Percentiles rank a stretch among this genome's conserved stretches.
Conservation (phyloP, 257 asterid species). For the Coffea eugenioides region DNA sequence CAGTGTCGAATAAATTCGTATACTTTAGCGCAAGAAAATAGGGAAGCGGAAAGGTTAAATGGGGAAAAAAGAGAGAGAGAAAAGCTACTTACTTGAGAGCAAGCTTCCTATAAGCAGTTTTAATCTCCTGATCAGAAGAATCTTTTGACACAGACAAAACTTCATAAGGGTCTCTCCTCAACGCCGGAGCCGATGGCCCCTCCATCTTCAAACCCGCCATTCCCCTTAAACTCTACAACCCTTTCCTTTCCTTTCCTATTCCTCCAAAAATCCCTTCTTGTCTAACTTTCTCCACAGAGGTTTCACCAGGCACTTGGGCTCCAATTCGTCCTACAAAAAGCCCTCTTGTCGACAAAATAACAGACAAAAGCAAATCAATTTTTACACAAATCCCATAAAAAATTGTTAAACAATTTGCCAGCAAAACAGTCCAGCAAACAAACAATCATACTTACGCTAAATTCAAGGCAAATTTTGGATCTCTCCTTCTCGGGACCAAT, state of each 20-base stretch:
- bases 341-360: slow-evolving; percentile 23
- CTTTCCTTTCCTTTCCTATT: slow-evolving; percentile 3
- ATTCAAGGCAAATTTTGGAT: slow-evolving; percentile 29
- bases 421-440: background rate
- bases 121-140: slow-evolving; percentile 93
- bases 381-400: slow-evolving; percentile 4
- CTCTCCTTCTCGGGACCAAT: slow-evolving; percentile 27
- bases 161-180: slow-evolving; percentile 93
- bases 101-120: slow-evolving; percentile 95
- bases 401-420: background rate
- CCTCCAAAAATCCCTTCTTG: slow-evolving; percentile 3
- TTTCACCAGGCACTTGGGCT: slow-evolving; percentile 7
- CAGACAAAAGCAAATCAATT: slow-evolving; percentile 13
- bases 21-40: background rate
- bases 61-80: background rate
- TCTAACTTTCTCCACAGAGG: slow-evolving; percentile 10
- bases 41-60: background rate
- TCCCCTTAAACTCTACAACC: slow-evolving; percentile 14
- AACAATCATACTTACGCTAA: slow-evolving; percentile 18
- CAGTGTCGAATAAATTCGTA: background rate
- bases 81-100: slow-evolving; percentile 76
- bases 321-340: slow-evolving; percentile 12
- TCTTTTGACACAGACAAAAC: slow-evolving; percentile 84
- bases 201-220: slow-evolving; percentile 70
- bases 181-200: slow-evolving; percentile 70